A percentile compares a stretch with the other conserved stretches of the same genome.
Evolutionary conservation across 345 rosid genomes (phyloP).

Genomic region (Hibiscus trionum): DNA sequence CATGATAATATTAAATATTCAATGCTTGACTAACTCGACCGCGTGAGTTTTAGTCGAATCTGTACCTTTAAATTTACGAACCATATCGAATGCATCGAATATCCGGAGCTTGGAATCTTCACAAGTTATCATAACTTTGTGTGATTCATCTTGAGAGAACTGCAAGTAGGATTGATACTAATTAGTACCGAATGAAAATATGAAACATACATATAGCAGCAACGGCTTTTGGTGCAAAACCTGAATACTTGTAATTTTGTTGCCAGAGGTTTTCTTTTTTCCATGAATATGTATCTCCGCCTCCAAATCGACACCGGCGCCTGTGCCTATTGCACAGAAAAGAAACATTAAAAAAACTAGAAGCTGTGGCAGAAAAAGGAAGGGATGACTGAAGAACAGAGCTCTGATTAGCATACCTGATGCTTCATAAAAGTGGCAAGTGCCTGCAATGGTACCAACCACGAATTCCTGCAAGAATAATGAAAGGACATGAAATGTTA

Average conservation of each 20-base stretch:
- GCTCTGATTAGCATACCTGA: conserved; percentile 28
- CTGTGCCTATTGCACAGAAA: conserved; percentile 34
- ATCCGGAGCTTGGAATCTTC: conserved; percentile 72
- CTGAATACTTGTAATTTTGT: conserved; percentile 67
- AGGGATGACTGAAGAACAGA: neutral
- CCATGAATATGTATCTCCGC: conserved; percentile 41
- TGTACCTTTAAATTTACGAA: conserved; percentile 65
- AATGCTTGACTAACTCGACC: neutral
- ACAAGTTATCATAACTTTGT: conserved; percentile 56
- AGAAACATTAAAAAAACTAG: neutral
- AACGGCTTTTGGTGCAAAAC: conserved; percentile 24
- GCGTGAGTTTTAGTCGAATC: neutral
- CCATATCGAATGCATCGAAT: conserved; percentile 45
- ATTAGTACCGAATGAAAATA: conserved; percentile 8
- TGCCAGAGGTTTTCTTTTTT: conserved; percentile 38
- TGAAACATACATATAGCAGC: neutral
- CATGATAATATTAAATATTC: conserved; percentile 5
- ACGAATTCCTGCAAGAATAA: conserved; percentile 50
- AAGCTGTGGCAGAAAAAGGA: neutral
- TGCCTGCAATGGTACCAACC: conserved; percentile 62
- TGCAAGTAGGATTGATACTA: conserved; percentile 24
- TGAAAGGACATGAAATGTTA: conserved; percentile 14
- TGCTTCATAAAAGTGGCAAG: conserved; percentile 59
- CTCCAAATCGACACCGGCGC: conserved; percentile 37
- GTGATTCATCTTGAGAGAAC: conserved; percentile 46